These are phyloP conservation scores for Thalassiosira delicatula DNA, from an alignment of 352 stramenopile species.

Conservation along the genomic window DNA sequence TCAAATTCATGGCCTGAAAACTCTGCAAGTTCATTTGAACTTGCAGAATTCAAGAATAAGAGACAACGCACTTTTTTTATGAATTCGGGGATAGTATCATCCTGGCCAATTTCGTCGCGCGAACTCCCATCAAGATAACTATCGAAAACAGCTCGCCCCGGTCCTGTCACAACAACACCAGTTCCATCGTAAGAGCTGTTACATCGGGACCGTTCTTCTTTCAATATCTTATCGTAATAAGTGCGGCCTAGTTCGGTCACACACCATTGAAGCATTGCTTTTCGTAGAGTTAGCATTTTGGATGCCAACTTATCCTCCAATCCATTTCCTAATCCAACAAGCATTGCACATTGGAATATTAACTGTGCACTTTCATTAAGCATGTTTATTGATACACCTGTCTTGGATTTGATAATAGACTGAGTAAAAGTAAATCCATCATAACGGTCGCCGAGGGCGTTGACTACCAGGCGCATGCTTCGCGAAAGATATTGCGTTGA, in stretches of 20 bases:
- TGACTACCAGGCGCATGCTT: conserved; percentile 57
- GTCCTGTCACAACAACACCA: conserved; percentile 57
- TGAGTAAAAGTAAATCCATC: conserved; percentile 63
- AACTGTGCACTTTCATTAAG: conserved; percentile 19
- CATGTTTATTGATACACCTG: too few species aligned
- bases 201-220: conserved; percentile 26
- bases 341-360: conserved; percentile 40
- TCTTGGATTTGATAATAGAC: conserved; percentile 50
- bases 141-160: too few species aligned
- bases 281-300: conserved; percentile 55
- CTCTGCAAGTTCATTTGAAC: too few species aligned
- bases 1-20: too few species aligned
- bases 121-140: too few species aligned
- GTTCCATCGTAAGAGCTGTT: conserved; percentile 24
- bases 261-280: conserved; percentile 72
- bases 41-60: conserved; percentile 67
- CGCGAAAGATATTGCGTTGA: conserved; percentile 48
- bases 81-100: too few species aligned
- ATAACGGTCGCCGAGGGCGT: conserved; percentile 58
- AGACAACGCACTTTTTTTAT: conserved; percentile 61
- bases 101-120: too few species aligned
- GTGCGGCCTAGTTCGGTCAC: conserved; percentile 58
- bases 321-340: conserved; percentile 7
- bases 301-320: conserved; percentile 34
- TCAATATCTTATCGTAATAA: conserved; percentile 21